A percentile compares a stretch with the other conserved stretches of the same genome.
Conservation (phyloP, 2,329 filamentous ascomycete genomes). For the Blumeria hordei region DNA sequence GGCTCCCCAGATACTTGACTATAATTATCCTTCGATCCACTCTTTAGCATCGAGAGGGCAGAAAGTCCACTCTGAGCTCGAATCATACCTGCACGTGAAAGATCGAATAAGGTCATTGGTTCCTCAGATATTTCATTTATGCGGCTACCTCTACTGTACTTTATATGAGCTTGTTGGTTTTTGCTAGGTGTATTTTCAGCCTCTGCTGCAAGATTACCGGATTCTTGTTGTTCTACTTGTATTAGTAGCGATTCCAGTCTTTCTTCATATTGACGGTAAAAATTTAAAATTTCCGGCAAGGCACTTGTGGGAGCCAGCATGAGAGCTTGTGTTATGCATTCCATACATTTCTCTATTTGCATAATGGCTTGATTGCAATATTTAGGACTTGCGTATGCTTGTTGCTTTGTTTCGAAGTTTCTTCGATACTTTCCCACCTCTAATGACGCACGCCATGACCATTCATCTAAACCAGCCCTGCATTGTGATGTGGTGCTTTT, state of each 20-base stretch:
- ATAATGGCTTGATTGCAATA: slow-evolving; percentile 36
- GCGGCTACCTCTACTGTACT: slow-evolving; percentile 9
- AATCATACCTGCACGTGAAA: slow-evolving; percentile 34
- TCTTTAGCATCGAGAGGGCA: slow-evolving; percentile 19
- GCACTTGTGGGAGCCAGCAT: slow-evolving; percentile 45
- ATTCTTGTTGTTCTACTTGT: slow-evolving; percentile 36
- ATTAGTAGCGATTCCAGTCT: slow-evolving; percentile 43
- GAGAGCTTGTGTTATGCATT: slow-evolving; percentile 52
- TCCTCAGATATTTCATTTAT: slow-evolving; percentile 27
- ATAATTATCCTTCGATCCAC: background rate
- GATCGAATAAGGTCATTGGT: slow-evolving; percentile 40
- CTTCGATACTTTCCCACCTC: slow-evolving; percentile 52
- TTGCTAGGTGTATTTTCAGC: slow-evolving; percentile 23
- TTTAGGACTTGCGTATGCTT: slow-evolving; percentile 18
- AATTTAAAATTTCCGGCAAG: slow-evolving; percentile 50
- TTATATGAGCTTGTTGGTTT: background rate
- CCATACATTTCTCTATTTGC: slow-evolving; percentile 58
- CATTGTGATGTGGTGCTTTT: slow-evolving; percentile 5
- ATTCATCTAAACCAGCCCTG: slow-evolving; percentile 12
- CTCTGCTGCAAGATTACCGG: slow-evolving; percentile 44
- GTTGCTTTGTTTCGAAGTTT: slow-evolving; percentile 27
- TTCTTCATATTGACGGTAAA: slow-evolving; percentile 55
- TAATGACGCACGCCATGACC: slow-evolving; percentile 58
- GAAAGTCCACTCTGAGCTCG: slow-evolving; percentile 33
- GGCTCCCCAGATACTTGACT: background rate